Base-by-base conservation (phyloP, 2,329 filamentous ascomycete genomes). In the Cadophora malorum region DNA sequence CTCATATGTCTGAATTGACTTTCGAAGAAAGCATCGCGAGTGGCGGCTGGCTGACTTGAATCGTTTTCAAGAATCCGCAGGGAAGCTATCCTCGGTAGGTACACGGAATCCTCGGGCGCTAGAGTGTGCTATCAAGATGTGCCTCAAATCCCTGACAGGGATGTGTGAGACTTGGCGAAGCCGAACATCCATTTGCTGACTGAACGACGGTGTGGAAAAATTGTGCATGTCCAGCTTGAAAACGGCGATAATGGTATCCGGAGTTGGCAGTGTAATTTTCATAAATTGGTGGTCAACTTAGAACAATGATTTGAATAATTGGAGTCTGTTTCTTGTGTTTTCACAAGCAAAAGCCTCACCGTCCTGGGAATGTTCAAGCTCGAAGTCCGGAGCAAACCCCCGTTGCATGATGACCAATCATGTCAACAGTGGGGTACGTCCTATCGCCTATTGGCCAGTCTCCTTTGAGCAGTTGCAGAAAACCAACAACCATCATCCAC, bases 391-490 rank as follows among this genome's bases (percentile, higher is more conserved):
- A 33, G 25, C 9, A n/a, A 35, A 49, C n/a, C 41, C 41, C 59
- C 59, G 41, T n/a, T 21, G 4, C 8, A 50, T 31, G 38, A 62
- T 62, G 59, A 49, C 59, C 59, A 62, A 62, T 62, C 16, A 62
- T 12, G 6, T 12, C 4, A 7, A n/a, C 4, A 23, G 41, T 62
- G 59, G 59, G 45, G 19, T 14, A 33, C 31, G 23, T 31, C 0
- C 35, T 16, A 16, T 4, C 21, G 21, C 41, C 28, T 41, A 62
- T 62, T 62, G 23, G 59, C 45, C 59, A 49, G 41, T 31, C 41
- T 23, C 10, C 41, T 62, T 49, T 50, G 19, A 50, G 59, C 38
- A 62, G 41, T 35, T 62, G 56, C 55, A 58, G 55, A 41, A 58
- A 59, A 23, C 33, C 56, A 25, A 45, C 55, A 59, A 41, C 52